These are phyloP conservation scores for Angomonas ambiguus DNA, from an alignment of 208 protist species.

Conservation along the genomic window DNA sequence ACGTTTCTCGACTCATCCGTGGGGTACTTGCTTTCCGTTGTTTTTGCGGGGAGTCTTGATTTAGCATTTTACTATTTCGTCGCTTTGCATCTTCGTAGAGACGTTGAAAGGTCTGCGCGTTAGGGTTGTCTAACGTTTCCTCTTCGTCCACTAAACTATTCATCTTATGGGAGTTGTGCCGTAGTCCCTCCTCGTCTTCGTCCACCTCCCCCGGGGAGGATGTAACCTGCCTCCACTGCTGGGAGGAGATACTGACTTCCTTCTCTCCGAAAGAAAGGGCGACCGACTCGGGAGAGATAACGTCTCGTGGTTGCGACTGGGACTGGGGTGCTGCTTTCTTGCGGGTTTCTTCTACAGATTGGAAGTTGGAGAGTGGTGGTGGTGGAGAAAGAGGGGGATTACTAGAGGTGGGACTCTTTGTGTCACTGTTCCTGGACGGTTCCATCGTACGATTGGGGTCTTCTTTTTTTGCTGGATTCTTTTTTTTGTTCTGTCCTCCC, in stretches of 20 bases:
- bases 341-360: not conserved
- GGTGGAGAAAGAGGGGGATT: not conserved
- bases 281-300: not conserved
- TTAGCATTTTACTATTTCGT: not conserved
- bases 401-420: not conserved
- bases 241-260: not conserved
- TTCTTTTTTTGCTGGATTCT: not conserved
- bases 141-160: not conserved
- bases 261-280: conserved; percentile 2
- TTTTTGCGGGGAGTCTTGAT: not conserved
- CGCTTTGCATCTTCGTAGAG: not conserved
- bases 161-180: not conserved
- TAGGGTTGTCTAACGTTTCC: not conserved
- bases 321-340: not conserved
- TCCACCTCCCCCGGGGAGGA: not conserved
- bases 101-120: not conserved
- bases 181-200: not conserved
- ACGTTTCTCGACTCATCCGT: not conserved
- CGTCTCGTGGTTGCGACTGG: not conserved
- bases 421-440: not conserved
- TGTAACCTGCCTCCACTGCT: not conserved
- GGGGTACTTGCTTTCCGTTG: not conserved
- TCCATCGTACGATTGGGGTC: not conserved
- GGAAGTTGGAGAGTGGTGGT: not conserved
- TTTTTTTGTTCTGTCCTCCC: not conserved